phyloP scores from a whole-genome alignment of 2,329 filamentous ascomycete species.

The Colletotrichum kahawae region DNA sequence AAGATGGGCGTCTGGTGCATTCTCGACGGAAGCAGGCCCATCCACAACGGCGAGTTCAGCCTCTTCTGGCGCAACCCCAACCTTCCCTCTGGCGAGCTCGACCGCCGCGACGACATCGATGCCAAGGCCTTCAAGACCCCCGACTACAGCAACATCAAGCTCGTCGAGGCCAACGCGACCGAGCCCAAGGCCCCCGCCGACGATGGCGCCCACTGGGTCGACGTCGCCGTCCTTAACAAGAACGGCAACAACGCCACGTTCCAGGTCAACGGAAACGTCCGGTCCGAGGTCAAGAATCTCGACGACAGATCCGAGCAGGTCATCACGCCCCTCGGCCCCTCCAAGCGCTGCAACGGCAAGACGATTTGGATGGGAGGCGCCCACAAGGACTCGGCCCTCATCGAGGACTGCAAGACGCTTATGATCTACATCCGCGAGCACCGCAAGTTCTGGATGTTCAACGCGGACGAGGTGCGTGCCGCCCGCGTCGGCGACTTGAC shows the following conservation, averaged over 20 bases:
- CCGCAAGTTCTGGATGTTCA: background rate
- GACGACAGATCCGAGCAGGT: background rate
- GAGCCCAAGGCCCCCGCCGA: background rate
- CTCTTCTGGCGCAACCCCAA: conserved; percentile 9
- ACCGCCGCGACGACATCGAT: background rate
- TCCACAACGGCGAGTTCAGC: background rate
- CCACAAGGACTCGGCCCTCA: background rate
- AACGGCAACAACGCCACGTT: background rate
- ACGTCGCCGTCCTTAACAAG: background rate
- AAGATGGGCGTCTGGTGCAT: conserved; percentile 4
- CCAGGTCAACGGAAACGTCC: background rate
- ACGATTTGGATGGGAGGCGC: background rate
- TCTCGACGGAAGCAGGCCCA: background rate
- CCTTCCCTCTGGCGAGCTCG: background rate
- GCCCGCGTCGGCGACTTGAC: background rate
- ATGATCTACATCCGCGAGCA: background rate
- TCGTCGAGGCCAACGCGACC: background rate
- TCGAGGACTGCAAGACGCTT: conserved; percentile 6
- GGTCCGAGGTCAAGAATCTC: background rate
- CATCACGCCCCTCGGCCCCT: background rate
- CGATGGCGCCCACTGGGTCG: background rate
- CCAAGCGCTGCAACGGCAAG: conserved; percentile 1
- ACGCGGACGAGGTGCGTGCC: background rate
- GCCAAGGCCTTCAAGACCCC: background rate
- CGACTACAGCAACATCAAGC: background rate